Evolutionary conservation across 352 stramenopile species (phyloP), one percentile per base, ranked within the genome.

Genomic region (Achlya hypogyna): DNA sequence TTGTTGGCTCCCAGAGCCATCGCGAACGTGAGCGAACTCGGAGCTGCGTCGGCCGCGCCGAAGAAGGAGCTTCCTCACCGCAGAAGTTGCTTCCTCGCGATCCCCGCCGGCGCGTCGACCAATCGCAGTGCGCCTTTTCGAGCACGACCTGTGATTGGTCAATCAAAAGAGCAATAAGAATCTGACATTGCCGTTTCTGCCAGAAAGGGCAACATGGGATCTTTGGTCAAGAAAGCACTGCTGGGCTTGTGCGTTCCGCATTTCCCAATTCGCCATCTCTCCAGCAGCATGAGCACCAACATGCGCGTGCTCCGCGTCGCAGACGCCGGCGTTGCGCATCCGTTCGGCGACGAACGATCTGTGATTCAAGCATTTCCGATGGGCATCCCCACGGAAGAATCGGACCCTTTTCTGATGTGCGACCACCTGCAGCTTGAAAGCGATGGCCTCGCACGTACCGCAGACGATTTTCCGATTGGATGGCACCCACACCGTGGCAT

Each of bases 361-460:
- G 74, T 80, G 52, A 66, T 73, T 51, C 74, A 80, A 65, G 69
- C 72, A 18, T 78, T 80, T 56, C 74, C 74, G 0, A 20, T 53
- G 0, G 72, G 42, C 20, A 78, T 78, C 63, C 49, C 66, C 14
- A 66, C 62, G 22, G 63, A 70, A 16, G 58, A 72, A 25, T 66
- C 68, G 4, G 74, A 80, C 65, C 74, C 74, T 20, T 80, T 80
- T 64, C 51, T 80, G 4, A 80, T 80, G 74, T 80, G 74, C 67
- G 74, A 80, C 68, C 76, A 78, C 49, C 74, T 76, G 32, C 25
- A 66, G 51, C 70, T 71, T 45, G 70, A 75, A 59, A 62, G 43
- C 6, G 60, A 65, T 14, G 67, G 54, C 1, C 40, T 40, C 3
- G 54, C 63, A 5, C 23, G 32, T 6, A 47, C 75, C 63, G 27